Base-by-base conservation (phyloP, 805 yeast species). In the Ogataea methanolica region DNA sequence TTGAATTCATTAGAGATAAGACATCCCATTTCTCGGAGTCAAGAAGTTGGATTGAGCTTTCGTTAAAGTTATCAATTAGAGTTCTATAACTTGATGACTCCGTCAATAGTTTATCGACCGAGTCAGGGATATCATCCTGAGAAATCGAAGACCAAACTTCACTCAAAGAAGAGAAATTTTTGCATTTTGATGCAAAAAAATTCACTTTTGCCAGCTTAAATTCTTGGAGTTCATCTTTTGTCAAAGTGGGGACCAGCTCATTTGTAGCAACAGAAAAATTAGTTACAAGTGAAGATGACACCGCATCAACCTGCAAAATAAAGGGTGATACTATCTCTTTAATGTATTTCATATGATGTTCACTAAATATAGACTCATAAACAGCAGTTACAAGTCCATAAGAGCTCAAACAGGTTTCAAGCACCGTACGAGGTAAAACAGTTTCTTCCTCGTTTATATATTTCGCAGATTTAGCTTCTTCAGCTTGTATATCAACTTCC, bases 51-150 rank as follows among this genome's bases (percentile, higher is more conserved):
- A 38, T 42, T 5, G 46, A 34, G 1, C 43, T 8, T 9, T 51
- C 52, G 9, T 52, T 58, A 35, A 46, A 43, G 42, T 73, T 64
- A 36, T 74, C 78, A 12, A 78, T 44, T n/a, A 70, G 60, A 0
- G 70, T 67, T 46, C 77, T 73, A 19, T 74, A 58, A 44, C 71
- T 72, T 31, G 75, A 77, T 1, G 74, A 68, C 9, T 74, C 75
- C 45, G 66, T 47, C 62, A 78, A 61, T 39, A 63, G 61, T 41
- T 69, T 65, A 41, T 74, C 78, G 0, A 72, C 56, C 1, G 62
- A 54, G 2, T 58, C 54, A 1, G 71, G 68, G 4, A 69, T 48
- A 1, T 42, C 44, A 15, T 26, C 7, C 17, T 17, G 19, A 1
- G 49, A 31, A 22, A 46, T 49, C 0, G 52, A 39, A 8, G 51